Evolutionary conservation across 2,329 filamentous ascomycete genomes (phyloP).

Genomic region (Nemania diffusa): DNA sequence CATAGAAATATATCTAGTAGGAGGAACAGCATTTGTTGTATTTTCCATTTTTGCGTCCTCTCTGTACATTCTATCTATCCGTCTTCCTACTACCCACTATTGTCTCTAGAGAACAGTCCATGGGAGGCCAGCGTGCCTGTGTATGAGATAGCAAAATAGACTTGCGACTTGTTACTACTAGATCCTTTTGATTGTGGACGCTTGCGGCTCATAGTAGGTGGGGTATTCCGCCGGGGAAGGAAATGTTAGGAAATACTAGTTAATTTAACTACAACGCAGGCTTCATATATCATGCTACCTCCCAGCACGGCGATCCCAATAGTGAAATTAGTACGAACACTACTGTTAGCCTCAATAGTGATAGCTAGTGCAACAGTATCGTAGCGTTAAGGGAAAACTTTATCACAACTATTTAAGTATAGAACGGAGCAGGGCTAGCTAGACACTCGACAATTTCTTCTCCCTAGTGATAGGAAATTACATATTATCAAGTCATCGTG

Average conservation of each 20-base stretch:
- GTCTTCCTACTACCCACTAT: conserved; percentile 32
- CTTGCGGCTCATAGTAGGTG: background rate
- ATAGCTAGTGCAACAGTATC: too few species aligned
- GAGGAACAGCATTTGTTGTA: conserved; percentile 22
- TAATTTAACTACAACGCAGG: background rate
- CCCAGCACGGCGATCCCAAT: too few species aligned
- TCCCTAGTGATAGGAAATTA: too few species aligned
- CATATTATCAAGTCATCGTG: too few species aligned
- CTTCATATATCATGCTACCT: background rate
- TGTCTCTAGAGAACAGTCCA: conserved; percentile 42
- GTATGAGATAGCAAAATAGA: conserved; percentile 50
- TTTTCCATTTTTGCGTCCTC: conserved; percentile 39
- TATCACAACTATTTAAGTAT: too few species aligned
- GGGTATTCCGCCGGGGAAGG: background rate
- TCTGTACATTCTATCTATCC: conserved; percentile 41
- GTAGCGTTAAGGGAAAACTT: too few species aligned
- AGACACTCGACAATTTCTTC: too few species aligned
- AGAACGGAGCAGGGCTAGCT: too few species aligned
- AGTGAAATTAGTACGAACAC: too few species aligned
- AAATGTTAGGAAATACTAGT: background rate
- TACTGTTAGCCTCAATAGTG: too few species aligned
- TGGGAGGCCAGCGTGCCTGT: conserved; percentile 45
- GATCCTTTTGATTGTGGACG: background rate
- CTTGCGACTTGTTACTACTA: conserved; percentile 27
- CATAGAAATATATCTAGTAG: conserved; percentile 29